A percentile compares a stretch with the other conserved stretches of the same genome.
Conservation (phyloP, 129 eudicot species). For the Ambrosia trifida region DNA sequence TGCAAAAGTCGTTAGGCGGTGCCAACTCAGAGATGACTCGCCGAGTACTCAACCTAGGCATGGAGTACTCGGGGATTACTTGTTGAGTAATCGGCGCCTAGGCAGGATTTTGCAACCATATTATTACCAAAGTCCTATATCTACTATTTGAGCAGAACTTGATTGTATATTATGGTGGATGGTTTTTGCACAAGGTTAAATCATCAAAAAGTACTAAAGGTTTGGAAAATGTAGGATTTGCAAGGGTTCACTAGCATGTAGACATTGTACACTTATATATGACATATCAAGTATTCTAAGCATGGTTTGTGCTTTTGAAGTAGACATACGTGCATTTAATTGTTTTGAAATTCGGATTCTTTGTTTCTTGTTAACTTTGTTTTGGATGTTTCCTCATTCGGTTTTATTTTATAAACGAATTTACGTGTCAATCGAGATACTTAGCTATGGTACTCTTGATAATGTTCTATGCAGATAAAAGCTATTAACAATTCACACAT, state of each 20-base stretch:
- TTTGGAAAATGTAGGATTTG: neutral
- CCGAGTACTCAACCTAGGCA: too few relatives aligned
- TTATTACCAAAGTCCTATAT: neutral
- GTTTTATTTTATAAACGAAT: neutral
- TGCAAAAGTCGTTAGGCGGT: too few relatives aligned
- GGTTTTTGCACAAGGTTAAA: neutral
- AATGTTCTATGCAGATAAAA: constrained; percentile 16
- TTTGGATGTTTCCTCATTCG: neutral
- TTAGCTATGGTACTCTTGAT: neutral
- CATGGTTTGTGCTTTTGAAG: constrained; percentile 1
- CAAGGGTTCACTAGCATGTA: neutral
- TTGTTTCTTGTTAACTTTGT: neutral
- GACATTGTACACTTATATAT: neutral
- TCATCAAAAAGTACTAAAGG: neutral
- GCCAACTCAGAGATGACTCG: too few relatives aligned
- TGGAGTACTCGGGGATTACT: too few relatives aligned
- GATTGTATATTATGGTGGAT: neutral
- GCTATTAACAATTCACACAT: neutral
- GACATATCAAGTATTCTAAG: neutral
- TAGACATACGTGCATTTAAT: neutral
- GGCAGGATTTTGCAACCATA: too few relatives aligned
- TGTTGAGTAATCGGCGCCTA: too few relatives aligned
- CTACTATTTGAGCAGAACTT: constrained; percentile 2
- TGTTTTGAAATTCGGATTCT: neutral
- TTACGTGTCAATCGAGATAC: constrained; percentile 10